Evolutionary conservation across 2,329 filamentous ascomycete genomes (phyloP), one percentile per base, ranked within the genome.

Genomic region (Xylariaceae sp.): DNA sequence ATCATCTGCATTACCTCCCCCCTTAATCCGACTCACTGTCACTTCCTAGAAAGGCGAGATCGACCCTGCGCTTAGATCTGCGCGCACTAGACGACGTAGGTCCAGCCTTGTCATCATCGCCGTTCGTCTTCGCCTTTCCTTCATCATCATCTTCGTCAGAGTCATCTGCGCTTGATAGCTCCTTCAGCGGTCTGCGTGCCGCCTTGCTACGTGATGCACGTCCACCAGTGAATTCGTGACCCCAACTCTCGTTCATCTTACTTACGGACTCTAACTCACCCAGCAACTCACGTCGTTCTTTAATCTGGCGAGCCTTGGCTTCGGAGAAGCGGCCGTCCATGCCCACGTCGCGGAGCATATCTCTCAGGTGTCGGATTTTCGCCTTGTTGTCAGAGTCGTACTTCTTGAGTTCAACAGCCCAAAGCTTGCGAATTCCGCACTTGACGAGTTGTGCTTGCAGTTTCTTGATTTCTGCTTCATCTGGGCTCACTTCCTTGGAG

Each of bases 371-470:
- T 55, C 80, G 81, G 62, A 97, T 90, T 78, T 96, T 97, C 53
- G 85, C 90, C 61, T 86, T 88, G 3, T 82, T 72, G 23, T 92
- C 89, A 57, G 87, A 83, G 1, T 81, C 82, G 68, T 84, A 92
- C 57, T 85, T 79, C 72, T 90, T 90, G 34, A 99, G 81, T 74
- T 97, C 91, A 64, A 88, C 86, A 53, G 83, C 84, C 93, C 94
- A 99, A 62, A 97, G 83, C 72, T 97, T 97, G 56, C 91, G 88
- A 57, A 97, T 85, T 35, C 93, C 93, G 69, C 93, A 99, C 74
- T 97, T 96, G 51, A 88, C 76, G 5, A 99, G 82, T 74, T 93
- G 91, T 7, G 86, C 84, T 75, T 97, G 93, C 2, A 97, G 79
- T 53, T 87, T 88, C 74, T 96, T 97, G 71, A 97, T 88, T 72